A percentile compares a stretch with the other conserved stretches of the same genome.
These are phyloP conservation scores for Thalassiosira delicatula DNA, from an alignment of 352 stramenopile genomes.

Conservation along the genomic window DNA sequence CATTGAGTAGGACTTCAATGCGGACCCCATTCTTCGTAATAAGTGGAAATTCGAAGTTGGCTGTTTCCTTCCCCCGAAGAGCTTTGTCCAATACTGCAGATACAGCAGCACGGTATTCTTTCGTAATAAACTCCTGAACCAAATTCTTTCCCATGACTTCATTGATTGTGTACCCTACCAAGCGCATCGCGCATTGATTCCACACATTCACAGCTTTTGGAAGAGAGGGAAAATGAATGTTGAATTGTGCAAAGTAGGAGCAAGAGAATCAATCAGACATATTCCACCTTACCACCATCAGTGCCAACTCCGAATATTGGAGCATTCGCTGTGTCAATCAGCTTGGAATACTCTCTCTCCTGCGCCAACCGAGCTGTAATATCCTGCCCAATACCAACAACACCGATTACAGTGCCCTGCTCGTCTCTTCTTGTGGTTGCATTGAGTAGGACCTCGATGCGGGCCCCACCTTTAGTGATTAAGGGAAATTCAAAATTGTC, in stretches of 20 bases:
- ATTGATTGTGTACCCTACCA: slow-evolving; percentile 88
- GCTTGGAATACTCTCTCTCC: slow-evolving; percentile 50
- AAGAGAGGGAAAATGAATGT: no score
- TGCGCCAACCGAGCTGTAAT: slow-evolving; percentile 71
- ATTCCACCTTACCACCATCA: slow-evolving; percentile 47
- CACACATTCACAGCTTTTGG: slow-evolving; percentile 81
- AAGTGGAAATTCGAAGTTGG: slow-evolving; percentile 84
- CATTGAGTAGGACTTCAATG: slow-evolving; percentile 87
- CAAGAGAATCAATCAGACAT: background rate
- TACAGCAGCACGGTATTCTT: slow-evolving; percentile 74
- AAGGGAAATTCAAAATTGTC: slow-evolving; percentile 87
- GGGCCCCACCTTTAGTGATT: slow-evolving; percentile 72
- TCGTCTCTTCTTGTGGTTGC: slow-evolving; percentile 86
- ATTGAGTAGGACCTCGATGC: slow-evolving; percentile 65
- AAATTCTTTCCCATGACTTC: slow-evolving; percentile 90
- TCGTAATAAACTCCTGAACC: slow-evolving; percentile 87
- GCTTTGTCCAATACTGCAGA: slow-evolving; percentile 66
- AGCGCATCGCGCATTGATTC: slow-evolving; percentile 85
- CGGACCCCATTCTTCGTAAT: slow-evolving; percentile 80
- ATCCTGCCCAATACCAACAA: slow-evolving; percentile 87
- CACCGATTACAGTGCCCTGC: slow-evolving; percentile 38
- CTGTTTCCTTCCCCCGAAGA: slow-evolving; percentile 53
- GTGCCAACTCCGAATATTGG: slow-evolving; percentile 85
- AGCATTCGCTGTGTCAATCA: slow-evolving; percentile 69
- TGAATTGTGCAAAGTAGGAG: background rate